Evolutionary conservation across 768 basidiomycete genomes (phyloP), one percentile per base, ranked within the genome.

Genomic region (Agrocybe chaxingu): DNA sequence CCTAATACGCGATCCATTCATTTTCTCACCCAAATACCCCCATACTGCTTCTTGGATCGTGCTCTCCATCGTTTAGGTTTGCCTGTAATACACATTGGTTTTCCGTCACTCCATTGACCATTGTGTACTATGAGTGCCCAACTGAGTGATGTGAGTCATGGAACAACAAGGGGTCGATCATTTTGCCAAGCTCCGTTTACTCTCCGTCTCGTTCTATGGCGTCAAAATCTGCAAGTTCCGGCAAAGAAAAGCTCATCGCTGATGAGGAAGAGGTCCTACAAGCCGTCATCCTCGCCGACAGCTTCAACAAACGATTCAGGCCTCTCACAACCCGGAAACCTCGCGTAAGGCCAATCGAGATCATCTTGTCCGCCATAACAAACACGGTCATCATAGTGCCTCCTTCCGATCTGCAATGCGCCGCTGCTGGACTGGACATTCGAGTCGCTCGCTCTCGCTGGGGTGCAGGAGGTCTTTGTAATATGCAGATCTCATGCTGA

Each of bases 361-460:
- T 35, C 41, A 34, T 39, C 61, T 43, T 29, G 52, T 40, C 55
- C 59, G 31, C 39, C 47, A 49, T 37, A 59, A 51, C 50, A 58
- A 58, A 53, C 39, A 42, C 13, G 13, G 37, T 42, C 44, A 57
- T 53, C 37, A 54, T 53, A 95, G 92, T 95, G 92, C 68, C 78
- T 98, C 8, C 75, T 98, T 18, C 97, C 96, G 1, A 81, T 98
- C 57, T 94, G 94, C 70, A 98, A 98, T 68, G 88, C 89, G 0
- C 88, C 94, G 3, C 71, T 99, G 30, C 77, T 99, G 32, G 91
- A 92, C 59, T 98, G 96, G 94, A 98, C 97, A 3, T 86, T 98
- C 53, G 97, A 99, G 65, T 89, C 89, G 65, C 80, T 99, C 33
- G 85, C 92, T 29, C 76, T 97, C n/a, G 92, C 93, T 32, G 93